Evolutionary conservation across 2,329 filamentous ascomycete genomes (phyloP), one percentile per base, ranked within the genome.

Genomic region (Talaromyces albobiverticillius): DNA sequence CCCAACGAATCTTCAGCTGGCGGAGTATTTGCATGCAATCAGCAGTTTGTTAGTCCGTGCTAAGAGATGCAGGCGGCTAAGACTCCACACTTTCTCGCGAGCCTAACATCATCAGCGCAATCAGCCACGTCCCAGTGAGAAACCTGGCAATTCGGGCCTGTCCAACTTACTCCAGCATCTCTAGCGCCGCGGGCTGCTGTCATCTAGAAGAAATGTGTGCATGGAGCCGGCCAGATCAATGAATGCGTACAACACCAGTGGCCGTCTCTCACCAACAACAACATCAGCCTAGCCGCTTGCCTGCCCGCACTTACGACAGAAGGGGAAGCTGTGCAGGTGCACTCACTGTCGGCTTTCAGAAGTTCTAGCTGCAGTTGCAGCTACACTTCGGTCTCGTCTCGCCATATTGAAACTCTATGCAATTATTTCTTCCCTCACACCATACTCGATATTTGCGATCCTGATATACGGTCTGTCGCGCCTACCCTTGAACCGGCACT

Each of bases 11-110:
- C 26, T 26, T 51, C 38, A 51, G 48, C 48, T 51, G 48, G n/a
- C 48, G 38, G 38, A 29, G 26, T 29, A 29, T 29, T 29, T 10
- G 26, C 26, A 29, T 29, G 26, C 10, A n/a, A n/a, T n/a, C n/a
- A n/a, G n/a, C n/a, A n/a, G n/a, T n/a, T 41, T 50, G 10, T 11
- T 31, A 29, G 26, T 26, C 48, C 38, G 23, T 20, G 22, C 18
- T 34, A 43, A 43, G 40, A 42, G 18, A 38, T 38, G n/a, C n/a
- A 38, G 36, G 36, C 36, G 48, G 48, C 48, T 51, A 51, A 51
- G 48, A 43, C 48, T 51, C 48, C 38, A 51, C 48, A 51, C 48
- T 9, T 42, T 31, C 48, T 49, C 22, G 22, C 46, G 32, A 11
- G 46, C 46, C 46, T 26, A 41, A 50, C 34, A 31, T 42, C 23